These are phyloP conservation scores for Fraxinus ornus DNA, from an alignment of 305 asterid genomes.

Conservation along the genomic window DNA sequence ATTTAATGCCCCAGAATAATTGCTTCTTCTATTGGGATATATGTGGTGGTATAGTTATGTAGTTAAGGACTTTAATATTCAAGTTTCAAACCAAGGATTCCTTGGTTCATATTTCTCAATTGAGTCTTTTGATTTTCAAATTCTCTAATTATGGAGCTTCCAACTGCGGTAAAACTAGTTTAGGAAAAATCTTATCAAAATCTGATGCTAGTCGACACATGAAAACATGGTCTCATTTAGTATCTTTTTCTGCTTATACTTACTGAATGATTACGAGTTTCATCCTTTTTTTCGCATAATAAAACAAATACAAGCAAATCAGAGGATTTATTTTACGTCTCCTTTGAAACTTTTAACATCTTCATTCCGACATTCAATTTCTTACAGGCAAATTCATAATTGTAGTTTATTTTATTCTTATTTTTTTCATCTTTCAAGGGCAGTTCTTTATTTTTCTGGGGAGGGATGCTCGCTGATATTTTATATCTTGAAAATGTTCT, in stretches of 20 bases:
- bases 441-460: not conserved
- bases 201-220: not conserved
- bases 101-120: not conserved
- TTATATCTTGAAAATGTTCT: not conserved
- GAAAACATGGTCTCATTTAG: not conserved
- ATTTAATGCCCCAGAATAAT: not conserved
- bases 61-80: not conserved
- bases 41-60: not conserved
- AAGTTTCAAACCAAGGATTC: not conserved
- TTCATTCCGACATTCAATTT: not conserved
- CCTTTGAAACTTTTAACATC: not conserved
- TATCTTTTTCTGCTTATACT: not conserved
- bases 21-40: not conserved
- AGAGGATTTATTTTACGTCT: not conserved
- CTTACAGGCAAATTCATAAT: not conserved
- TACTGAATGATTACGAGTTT: not conserved
- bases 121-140: not conserved
- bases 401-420: not conserved
- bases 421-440: not conserved
- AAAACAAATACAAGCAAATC: not conserved
- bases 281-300: not conserved
- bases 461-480: not conserved
- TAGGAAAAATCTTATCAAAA: slow-evolving; percentile 6
- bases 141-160: not conserved
- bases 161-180: not conserved